Evolutionary conservation across 805 yeast genomes (phyloP).

Genomic region (Saturnispora bothae): DNA sequence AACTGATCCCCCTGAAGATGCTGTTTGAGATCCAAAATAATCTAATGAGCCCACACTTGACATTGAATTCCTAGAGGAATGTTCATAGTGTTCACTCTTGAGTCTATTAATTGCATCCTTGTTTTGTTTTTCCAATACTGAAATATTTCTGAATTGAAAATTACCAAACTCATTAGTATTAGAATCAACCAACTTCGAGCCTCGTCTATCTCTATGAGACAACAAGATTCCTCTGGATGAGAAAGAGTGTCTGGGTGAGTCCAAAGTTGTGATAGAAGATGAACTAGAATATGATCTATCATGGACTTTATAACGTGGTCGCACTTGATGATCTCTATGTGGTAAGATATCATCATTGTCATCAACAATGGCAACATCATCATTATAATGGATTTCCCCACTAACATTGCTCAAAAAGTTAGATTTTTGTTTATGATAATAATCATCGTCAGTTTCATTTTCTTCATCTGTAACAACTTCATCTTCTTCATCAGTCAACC

Average conservation of each 20-base stretch:
- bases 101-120: constrained; percentile 83
- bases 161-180: constrained; percentile 75
- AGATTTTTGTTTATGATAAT: not conserved
- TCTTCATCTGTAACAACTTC: constrained; percentile 24
- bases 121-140: constrained; percentile 87
- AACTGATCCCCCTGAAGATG: constrained; percentile 13
- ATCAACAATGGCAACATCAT: constrained; percentile 1
- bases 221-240: constrained; percentile 22
- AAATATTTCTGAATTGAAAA: constrained; percentile 78
- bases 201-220: constrained; percentile 57
- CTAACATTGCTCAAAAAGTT: not conserved
- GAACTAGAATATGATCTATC: constrained; percentile 9
- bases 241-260: constrained; percentile 22
- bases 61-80: constrained; percentile 23
- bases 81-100: constrained; percentile 71
- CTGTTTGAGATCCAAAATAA: constrained; percentile 13
- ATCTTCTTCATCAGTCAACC: constrained; percentile 6
- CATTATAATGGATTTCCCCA: not conserved
- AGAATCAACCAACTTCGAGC: constrained; percentile 57
- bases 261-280: constrained; percentile 21
- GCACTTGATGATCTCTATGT: not conserved
- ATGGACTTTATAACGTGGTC: not conserved
- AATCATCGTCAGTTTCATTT: constrained; percentile 7
- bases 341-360: constrained; percentile 1
- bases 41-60: constrained; percentile 40